A percentile compares a stretch with the other conserved stretches of the same genome.
Conservation (phyloP, 805 yeast genomes). For the Candida maesae region DNA sequence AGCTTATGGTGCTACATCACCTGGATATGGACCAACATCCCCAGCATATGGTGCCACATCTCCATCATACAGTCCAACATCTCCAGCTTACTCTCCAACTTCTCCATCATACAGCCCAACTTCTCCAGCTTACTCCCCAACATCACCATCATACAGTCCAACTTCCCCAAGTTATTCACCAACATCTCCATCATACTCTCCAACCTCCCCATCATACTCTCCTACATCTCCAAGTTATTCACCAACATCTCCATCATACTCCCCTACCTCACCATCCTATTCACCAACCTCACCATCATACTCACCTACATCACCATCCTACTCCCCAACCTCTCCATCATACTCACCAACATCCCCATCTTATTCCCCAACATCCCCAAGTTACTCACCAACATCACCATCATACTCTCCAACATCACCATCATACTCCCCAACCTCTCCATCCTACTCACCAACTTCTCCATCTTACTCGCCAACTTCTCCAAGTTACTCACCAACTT, state of each 20-base stretch:
- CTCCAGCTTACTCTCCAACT: constrained; percentile 74
- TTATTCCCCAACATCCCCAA: constrained; percentile 61
- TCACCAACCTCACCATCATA: constrained; percentile 75
- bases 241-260: constrained; percentile 57
- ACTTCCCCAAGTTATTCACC: constrained; percentile 56
- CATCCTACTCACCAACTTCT: constrained; percentile 37
- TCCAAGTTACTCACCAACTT: constrained; percentile 31
- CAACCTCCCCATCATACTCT: constrained; percentile 19
- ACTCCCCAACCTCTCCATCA: constrained; percentile 61
- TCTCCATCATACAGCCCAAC: constrained; percentile 71
- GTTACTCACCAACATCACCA: constrained; percentile 65
- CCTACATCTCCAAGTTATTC: constrained; percentile 45
- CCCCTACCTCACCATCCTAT: constrained; percentile 66
- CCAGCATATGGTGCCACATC: constrained; percentile 70
- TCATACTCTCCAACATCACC: constrained; percentile 60
- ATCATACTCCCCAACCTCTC: constrained; percentile 41
- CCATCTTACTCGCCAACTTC: constrained; percentile 44
- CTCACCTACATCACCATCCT: constrained; percentile 49
- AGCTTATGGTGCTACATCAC: constrained; percentile 64
- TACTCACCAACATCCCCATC: constrained; percentile 55
- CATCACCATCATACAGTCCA: constrained; percentile 62
- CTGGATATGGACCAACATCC: constrained; percentile 73
- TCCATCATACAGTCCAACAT: constrained; percentile 79
- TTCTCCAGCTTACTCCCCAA: constrained; percentile 71
- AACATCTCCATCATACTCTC: constrained; percentile 53